Evolutionary conservation across 805 yeast genomes (phyloP).

Genomic region (Priceomyces medius): DNA sequence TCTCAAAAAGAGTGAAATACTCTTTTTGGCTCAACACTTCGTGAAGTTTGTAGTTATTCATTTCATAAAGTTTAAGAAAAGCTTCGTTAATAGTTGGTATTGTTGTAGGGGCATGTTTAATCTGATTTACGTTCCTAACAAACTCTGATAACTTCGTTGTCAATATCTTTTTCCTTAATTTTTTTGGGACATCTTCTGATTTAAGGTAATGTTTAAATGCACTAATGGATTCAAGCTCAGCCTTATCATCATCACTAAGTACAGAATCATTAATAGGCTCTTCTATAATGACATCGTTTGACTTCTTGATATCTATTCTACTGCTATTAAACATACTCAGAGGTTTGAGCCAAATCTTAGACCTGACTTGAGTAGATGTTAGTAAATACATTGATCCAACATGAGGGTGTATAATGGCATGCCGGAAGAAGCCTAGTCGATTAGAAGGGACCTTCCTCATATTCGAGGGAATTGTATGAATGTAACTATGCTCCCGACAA

Average conservation of each 20-base stretch:
- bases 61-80: slow-evolving; percentile 16
- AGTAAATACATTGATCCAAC: too few species aligned
- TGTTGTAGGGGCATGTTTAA: slow-evolving; percentile 8
- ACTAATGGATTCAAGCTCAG: not conserved
- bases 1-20: slow-evolving; percentile 16
- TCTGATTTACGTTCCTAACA: slow-evolving; percentile 7
- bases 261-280: slow-evolving; percentile 6
- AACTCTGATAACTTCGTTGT: slow-evolving; percentile 18
- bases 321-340: slow-evolving; percentile 12
- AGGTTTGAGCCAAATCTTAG: slow-evolving; percentile 17
- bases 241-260: not conserved
- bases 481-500: too few species aligned
- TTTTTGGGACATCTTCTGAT: slow-evolving; percentile 24
- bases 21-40: slow-evolving; percentile 9
- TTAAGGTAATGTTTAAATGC: slow-evolving; percentile 25
- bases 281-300: slow-evolving; percentile 8
- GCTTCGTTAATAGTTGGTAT: slow-evolving; percentile 21
- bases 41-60: slow-evolving; percentile 10
- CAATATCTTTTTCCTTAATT: slow-evolving; percentile 17
- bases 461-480: too few species aligned
- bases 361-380: not conserved
- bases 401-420: too few species aligned
- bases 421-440: too few species aligned
- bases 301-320: not conserved
- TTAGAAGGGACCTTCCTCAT: too few species aligned